phyloP scores from a whole-genome alignment of 2,329 filamentous ascomycete species.

The Meredithiella fracta region DNA sequence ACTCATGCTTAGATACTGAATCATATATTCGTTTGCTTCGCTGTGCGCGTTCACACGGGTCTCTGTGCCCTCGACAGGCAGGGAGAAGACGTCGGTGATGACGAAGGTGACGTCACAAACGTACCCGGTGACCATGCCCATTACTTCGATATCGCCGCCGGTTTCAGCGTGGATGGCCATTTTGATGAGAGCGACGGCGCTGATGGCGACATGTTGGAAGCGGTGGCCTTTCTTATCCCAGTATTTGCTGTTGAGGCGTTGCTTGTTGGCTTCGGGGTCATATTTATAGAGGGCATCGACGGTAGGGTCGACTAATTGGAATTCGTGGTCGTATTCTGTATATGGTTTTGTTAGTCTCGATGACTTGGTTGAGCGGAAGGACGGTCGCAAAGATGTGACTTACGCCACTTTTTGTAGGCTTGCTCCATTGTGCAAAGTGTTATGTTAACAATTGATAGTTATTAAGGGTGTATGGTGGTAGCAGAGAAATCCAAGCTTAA shows the following conservation, averaged over 20 bases:
- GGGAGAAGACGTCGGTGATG: constrained; percentile 81
- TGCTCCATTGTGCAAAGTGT: constrained; percentile 16
- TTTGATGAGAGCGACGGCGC: constrained; percentile 83
- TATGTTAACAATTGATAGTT: too few species aligned
- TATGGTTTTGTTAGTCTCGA: neutral
- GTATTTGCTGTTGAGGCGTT: constrained; percentile 50
- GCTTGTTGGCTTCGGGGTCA: constrained; percentile 32
- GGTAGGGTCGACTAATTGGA: constrained; percentile 66
- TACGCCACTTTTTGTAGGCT: constrained; percentile 20
- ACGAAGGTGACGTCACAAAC: constrained; percentile 72
- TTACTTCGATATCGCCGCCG: constrained; percentile 80
- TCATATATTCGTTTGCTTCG: constrained; percentile 94
- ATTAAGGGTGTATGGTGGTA: too few species aligned
- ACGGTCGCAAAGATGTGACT: neutral
- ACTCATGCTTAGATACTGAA: constrained; percentile 62
- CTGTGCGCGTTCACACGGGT: constrained; percentile 91
- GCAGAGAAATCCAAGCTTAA: too few species aligned
- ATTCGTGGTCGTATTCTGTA: constrained; percentile 72
- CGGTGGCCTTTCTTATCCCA: constrained; percentile 69
- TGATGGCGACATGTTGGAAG: constrained; percentile 89
- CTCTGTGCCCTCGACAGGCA: constrained; percentile 96
- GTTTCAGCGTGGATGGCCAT: constrained; percentile 99
- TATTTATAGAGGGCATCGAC: constrained; percentile 88
- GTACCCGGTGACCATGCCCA: constrained; percentile 97
- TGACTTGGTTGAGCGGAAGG: neutral